phyloP scores from a whole-genome alignment of 495 filamentous ascomycete genomes.

The Penicillium paxilli region DNA sequence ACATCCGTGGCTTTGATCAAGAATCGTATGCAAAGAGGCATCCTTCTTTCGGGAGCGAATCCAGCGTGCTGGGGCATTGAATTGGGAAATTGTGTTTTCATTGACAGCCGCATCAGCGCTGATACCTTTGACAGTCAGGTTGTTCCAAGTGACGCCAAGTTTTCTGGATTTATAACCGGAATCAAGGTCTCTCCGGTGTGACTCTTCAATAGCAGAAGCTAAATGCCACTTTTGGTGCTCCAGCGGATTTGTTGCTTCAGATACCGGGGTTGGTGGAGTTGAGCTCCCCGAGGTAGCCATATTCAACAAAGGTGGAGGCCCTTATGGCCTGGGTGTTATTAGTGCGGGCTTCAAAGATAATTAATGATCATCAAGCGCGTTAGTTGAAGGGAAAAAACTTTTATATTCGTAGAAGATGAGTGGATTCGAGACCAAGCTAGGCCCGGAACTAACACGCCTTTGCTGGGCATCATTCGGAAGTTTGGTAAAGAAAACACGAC shows the following conservation, averaged over 20 bases:
- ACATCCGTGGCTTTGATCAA: constrained; percentile 43
- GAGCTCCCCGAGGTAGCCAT: background rate
- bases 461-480: background rate
- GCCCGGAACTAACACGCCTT: background rate
- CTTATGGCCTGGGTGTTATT: background rate
- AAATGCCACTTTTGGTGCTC: background rate
- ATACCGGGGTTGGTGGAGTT: background rate
- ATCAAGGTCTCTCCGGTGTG: constrained; percentile 42
- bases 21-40: constrained; percentile 35
- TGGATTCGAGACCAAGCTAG: background rate
- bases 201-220: constrained; percentile 11
- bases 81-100: constrained; percentile 56
- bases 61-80: constrained; percentile 48
- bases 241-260: background rate
- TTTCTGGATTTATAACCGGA: constrained; percentile 47
- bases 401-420: background rate
- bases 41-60: constrained; percentile 35
- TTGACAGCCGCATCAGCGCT: constrained; percentile 47
- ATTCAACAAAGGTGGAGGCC: background rate
- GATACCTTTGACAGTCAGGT: constrained; percentile 44
- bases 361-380: background rate
- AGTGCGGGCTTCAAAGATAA: background rate
- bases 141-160: constrained; percentile 58
- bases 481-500: background rate
- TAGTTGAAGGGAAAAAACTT: background rate